Evolutionary conservation across 2,329 filamentous ascomycete genomes (phyloP).

Genomic region (Cytospora paraplurivora): DNA sequence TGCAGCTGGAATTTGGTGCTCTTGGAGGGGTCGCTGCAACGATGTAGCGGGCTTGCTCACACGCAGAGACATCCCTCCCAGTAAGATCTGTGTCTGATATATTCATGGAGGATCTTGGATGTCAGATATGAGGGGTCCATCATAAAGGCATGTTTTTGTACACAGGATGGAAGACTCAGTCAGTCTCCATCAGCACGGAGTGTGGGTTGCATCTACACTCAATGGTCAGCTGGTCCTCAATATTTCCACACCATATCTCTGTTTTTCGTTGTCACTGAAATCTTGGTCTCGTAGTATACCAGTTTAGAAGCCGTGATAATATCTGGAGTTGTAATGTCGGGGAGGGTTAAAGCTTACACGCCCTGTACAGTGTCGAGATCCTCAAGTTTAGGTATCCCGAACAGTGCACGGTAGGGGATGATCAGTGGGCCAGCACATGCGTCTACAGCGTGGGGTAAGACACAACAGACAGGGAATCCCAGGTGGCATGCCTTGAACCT

Average conservation of each 20-base stretch:
- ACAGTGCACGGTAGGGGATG: not conserved
- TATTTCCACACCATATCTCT: no score
- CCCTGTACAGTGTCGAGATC: no score
- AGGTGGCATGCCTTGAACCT: not conserved
- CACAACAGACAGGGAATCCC: not conserved
- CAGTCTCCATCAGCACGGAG: no score
- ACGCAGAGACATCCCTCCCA: slow-evolving; percentile 24
- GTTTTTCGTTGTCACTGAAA: no score
- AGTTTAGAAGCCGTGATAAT: no score
- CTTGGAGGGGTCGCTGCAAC: not conserved
- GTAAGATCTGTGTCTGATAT: slow-evolving; percentile 3
- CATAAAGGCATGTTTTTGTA: not conserved
- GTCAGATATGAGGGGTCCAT: not conserved
- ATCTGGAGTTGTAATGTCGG: no score
- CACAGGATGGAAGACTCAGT: no score
- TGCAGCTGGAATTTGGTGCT: slow-evolving; percentile 4
- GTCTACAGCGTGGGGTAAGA: not conserved
- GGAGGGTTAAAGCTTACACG: no score
- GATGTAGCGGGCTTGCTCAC: slow-evolving; percentile 19
- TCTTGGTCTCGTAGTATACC: no score
- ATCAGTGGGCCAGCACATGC: not conserved
- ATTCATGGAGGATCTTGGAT: not conserved
- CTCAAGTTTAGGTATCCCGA: no score
- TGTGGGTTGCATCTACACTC: no score
- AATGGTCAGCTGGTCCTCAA: no score